Percentiles rank a stretch among this genome's conserved stretches.
These are phyloP conservation scores for Alternaria sp. DNA, from an alignment of 2,329 filamentous ascomycete species.

Conservation along the genomic window DNA sequence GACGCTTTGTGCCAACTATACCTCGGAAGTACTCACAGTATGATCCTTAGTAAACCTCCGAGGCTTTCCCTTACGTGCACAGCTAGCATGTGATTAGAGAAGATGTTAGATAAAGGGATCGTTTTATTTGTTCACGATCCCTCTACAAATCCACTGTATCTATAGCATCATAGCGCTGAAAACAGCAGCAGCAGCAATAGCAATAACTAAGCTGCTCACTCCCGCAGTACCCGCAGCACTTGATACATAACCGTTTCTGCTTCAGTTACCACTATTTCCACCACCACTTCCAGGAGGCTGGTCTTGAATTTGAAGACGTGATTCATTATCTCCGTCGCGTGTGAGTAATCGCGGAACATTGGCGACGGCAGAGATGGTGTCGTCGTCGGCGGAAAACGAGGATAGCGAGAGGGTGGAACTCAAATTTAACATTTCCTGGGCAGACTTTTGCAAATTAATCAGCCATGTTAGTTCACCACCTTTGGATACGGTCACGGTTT, in stretches of 20 bases:
- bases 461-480: slow-evolving; percentile 54
- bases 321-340: slow-evolving; percentile 27
- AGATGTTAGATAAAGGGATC: not conserved
- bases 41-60: not conserved
- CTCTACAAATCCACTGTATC: not conserved
- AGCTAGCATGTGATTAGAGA: not conserved
- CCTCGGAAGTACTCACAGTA: not conserved
- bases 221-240: slow-evolving; percentile 8
- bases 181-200: slow-evolving; percentile 12
- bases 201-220: slow-evolving; percentile 6
- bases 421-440: slow-evolving; percentile 28
- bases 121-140: not conserved
- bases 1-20: not conserved
- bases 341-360: slow-evolving; percentile 26
- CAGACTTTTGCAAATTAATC: slow-evolving; percentile 26
- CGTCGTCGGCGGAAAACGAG: slow-evolving; percentile 18
- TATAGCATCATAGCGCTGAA: slow-evolving; percentile 17
- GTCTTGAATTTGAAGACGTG: slow-evolving; percentile 34
- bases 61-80: not conserved
- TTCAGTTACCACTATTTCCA: not conserved
- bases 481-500: slow-evolving; percentile 68
- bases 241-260: not conserved
- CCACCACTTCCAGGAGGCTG: slow-evolving; percentile 18
- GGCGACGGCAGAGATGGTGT: slow-evolving; percentile 22
- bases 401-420: slow-evolving; percentile 18